Evolutionary conservation across 441 rosid genomes (phyloP).

Genomic region (Heliophila coronopifolia): DNA sequence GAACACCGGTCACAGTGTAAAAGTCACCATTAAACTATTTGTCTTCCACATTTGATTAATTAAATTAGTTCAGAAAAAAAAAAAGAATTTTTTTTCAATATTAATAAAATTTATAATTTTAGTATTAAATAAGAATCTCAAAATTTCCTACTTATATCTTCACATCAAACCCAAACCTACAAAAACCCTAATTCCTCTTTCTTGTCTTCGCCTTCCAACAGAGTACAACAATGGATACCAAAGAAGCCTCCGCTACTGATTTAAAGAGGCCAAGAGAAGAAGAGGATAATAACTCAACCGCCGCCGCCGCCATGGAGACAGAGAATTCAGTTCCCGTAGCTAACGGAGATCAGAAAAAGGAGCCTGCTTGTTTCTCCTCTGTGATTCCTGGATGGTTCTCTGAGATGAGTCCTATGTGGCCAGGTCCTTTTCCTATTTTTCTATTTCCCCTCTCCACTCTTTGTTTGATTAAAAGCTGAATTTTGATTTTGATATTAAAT

Average conservation of each 20-base stretch:
- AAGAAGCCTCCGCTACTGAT: conserved; percentile 33
- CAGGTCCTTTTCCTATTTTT: conserved; percentile 54
- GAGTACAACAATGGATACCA: conserved; percentile 17
- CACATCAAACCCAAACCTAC: conserved; percentile 10
- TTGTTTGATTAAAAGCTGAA: not conserved
- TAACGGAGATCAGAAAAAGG: conserved; percentile 24
- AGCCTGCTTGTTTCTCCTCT: conserved; percentile 46
- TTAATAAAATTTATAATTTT: no score
- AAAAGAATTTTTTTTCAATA: no score
- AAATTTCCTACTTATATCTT: conserved; percentile 22
- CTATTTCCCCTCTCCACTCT: not conserved
- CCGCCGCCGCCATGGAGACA: conserved; percentile 29
- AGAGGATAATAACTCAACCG: conserved; percentile 33
- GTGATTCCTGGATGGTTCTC: conserved; percentile 98
- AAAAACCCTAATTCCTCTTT: conserved; percentile 25
- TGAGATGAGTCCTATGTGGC: conserved; percentile 98
- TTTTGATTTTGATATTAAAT: not conserved
- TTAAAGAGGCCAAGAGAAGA: conserved; percentile 73
- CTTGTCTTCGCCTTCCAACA: conserved; percentile 1
- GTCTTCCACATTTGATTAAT: no score
- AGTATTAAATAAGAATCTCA: no score
- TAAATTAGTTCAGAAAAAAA: no score
- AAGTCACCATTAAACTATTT: no score
- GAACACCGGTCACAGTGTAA: no score
- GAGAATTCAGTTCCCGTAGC: conserved; percentile 12